Conservation (phyloP, 2,329 filamentous ascomycete genomes). For the Trichoderma breve region DNA sequence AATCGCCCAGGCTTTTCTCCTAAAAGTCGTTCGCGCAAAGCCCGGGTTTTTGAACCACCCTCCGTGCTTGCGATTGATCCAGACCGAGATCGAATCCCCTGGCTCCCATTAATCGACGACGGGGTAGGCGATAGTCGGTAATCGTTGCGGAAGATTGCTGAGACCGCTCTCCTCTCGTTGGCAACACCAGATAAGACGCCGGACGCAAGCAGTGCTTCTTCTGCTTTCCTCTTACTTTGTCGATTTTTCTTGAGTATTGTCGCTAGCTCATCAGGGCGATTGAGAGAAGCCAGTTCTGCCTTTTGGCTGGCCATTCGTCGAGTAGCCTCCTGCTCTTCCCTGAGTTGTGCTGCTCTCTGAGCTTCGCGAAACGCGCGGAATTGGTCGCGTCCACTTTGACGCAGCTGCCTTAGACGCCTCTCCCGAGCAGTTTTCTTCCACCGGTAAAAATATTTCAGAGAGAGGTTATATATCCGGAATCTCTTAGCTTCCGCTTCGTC, state of each 20-base stretch:
- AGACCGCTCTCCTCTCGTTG: slow-evolving; percentile 38
- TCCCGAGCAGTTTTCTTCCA: slow-evolving; percentile 53
- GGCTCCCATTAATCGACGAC: slow-evolving; percentile 23
- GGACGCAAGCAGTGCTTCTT: slow-evolving; percentile 42
- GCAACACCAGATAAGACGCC: slow-evolving; percentile 42
- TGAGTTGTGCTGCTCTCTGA: slow-evolving; percentile 34
- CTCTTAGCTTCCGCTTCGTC: slow-evolving; percentile 46
- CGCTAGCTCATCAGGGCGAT: slow-evolving; percentile 37
- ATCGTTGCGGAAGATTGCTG: slow-evolving; percentile 36
- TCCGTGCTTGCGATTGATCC: slow-evolving; percentile 23
- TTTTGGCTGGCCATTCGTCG: slow-evolving; percentile 28
- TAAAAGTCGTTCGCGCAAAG: slow-evolving; percentile 30
- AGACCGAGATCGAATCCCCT: slow-evolving; percentile 21
- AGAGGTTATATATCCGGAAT: slow-evolving; percentile 50
- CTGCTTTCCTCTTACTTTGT: slow-evolving; percentile 31
- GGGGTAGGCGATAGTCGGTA: slow-evolving; percentile 24
- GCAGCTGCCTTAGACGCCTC: slow-evolving; percentile 48
- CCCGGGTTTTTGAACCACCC: slow-evolving; percentile 30
- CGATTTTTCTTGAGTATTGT: slow-evolving; percentile 35
- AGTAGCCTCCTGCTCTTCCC: slow-evolving; percentile 37
- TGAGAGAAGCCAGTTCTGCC: slow-evolving; percentile 29
- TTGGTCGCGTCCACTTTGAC: slow-evolving; percentile 51
- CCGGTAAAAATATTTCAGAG: slow-evolving; percentile 55
- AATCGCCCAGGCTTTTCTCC: slow-evolving; percentile 33
- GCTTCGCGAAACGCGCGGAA: slow-evolving; percentile 46